phyloP scores from a whole-genome alignment of 2,329 filamentous ascomycete genomes.

The Arthrocladium fulminans region DNA sequence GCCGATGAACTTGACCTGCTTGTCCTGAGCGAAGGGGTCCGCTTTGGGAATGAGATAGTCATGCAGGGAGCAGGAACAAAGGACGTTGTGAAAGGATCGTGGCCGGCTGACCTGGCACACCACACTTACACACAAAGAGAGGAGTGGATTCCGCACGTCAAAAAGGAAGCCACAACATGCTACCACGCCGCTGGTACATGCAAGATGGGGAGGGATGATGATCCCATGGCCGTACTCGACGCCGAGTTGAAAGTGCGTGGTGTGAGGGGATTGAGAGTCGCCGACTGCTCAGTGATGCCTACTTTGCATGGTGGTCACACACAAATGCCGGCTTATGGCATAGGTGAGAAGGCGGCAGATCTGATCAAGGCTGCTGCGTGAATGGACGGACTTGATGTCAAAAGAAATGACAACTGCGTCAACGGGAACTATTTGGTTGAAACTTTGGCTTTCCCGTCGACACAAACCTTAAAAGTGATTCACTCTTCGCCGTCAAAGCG shows the following conservation, averaged over 20 bases:
- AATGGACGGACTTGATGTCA: no score
- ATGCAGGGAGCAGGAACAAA: conserved; percentile 50
- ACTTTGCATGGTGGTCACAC: conserved; percentile 44
- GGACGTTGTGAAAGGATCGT: conserved; percentile 51
- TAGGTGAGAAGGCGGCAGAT: conserved; percentile 47
- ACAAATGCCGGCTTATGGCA: conserved; percentile 51
- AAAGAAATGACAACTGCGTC: no score
- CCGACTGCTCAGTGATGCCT: conserved; percentile 47
- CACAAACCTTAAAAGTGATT: no score
- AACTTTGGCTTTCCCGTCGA: no score
- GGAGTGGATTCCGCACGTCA: conserved; percentile 51
- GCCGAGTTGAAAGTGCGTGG: conserved; percentile 46
- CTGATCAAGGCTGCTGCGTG: conserved; percentile 36
- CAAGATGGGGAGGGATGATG: conserved; percentile 44
- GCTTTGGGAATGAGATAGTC: conserved; percentile 52
- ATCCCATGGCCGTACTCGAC: conserved; percentile 46
- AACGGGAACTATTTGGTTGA: no score
- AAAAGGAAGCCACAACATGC: conserved; percentile 52
- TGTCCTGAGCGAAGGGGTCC: conserved; percentile 51
- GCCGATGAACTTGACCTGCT: conserved; percentile 49
- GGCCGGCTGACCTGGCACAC: conserved; percentile 46
- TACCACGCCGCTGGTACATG: conserved; percentile 52
- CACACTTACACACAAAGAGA: conserved; percentile 46
- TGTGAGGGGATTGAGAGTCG: conserved; percentile 46
- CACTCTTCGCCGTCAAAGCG: no score